Evolutionary conservation across 495 filamentous ascomycete species (phyloP).

Genomic region (Niebla homalea): DNA sequence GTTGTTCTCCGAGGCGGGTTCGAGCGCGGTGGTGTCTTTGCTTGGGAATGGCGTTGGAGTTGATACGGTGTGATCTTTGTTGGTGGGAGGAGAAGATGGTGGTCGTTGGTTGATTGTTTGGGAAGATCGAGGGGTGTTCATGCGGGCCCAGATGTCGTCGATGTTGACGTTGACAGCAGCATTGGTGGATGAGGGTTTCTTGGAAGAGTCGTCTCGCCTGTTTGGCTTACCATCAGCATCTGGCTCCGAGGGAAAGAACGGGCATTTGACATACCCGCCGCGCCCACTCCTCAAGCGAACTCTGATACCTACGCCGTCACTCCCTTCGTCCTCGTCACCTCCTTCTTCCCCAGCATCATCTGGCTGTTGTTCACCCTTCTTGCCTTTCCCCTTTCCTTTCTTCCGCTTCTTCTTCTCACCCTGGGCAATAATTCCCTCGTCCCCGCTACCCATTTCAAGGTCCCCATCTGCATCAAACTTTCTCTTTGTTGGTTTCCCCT

Average conservation of each 20-base stretch:
- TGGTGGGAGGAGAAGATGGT: constrained; percentile 4
- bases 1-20: neutral
- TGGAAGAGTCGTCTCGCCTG: constrained; percentile 42
- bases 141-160: constrained; percentile 73
- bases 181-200: constrained; percentile 43
- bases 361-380: constrained; percentile 19
- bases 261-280: constrained; percentile 33
- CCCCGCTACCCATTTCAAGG: constrained; percentile 46
- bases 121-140: constrained; percentile 41
- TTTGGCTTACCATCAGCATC: constrained; percentile 7
- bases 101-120: neutral
- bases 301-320: constrained; percentile 59
- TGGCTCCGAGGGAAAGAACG: neutral
- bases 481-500: constrained; percentile 21
- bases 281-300: constrained; percentile 71
- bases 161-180: constrained; percentile 75
- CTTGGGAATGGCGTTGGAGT: constrained; percentile 9
- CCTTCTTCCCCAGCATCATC: constrained; percentile 39
- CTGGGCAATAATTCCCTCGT: constrained; percentile 59
- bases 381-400: constrained; percentile 39
- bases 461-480: constrained; percentile 23
- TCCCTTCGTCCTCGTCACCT: constrained; percentile 39
- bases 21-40: neutral
- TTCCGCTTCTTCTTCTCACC: constrained; percentile 41
- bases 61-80: constrained; percentile 18